These are phyloP conservation scores for Zea mays DNA, from an alignment of 176 grass and related monocot species.

Conservation along the genomic window DNA sequence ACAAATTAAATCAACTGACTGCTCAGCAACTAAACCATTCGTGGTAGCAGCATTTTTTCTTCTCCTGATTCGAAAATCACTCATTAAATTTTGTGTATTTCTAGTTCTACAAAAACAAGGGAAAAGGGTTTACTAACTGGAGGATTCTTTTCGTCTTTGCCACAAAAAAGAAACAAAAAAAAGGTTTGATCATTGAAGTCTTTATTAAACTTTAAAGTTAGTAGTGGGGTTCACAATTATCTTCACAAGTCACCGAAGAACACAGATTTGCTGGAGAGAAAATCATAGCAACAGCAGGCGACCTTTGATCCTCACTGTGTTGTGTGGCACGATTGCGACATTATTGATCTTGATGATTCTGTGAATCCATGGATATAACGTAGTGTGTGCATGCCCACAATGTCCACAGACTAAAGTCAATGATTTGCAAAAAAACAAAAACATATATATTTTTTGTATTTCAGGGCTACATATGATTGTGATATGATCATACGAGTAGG, in stretches of 20 bases:
- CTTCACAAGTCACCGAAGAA: neutral
- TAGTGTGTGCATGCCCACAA: neutral
- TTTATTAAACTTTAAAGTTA: slow-evolving; percentile 11
- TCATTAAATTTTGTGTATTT: neutral
- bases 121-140: neutral
- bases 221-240: slow-evolving; percentile 11
- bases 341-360: neutral
- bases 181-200: no score
- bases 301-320: neutral
- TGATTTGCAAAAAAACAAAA: neutral
- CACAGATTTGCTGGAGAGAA: neutral
- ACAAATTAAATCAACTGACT: neutral
- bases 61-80: neutral
- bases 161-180: neutral
- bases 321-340: neutral
- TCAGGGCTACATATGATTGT: slow-evolving; percentile 22
- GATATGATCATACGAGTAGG: slow-evolving; percentile 27
- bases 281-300: neutral
- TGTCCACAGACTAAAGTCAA: slow-evolving; percentile 28
- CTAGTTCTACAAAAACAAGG: neutral
- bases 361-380: slow-evolving; percentile 16
- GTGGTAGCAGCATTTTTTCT: no score
- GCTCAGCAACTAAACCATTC: neutral
- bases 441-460: no score
- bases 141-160: neutral